Evolutionary conservation across 2,329 filamentous ascomycete species (phyloP).

Genomic region (Paecilomyces formosus): DNA sequence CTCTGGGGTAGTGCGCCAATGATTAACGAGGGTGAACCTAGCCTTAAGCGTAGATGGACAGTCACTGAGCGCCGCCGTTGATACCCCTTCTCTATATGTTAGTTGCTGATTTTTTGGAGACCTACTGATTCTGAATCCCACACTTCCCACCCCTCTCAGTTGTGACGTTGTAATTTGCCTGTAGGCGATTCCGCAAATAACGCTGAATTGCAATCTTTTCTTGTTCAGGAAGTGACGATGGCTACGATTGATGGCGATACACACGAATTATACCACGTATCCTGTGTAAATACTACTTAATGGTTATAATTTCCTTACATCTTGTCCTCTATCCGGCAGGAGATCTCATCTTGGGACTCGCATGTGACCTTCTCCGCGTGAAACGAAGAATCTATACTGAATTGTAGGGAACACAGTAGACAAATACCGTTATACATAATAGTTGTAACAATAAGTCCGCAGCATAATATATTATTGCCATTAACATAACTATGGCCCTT

Average conservation of each 20-base stretch:
- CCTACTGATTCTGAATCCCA: too few relatives aligned
- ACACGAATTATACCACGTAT: neutral
- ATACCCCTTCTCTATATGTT: neutral
- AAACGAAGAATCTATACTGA: too few relatives aligned
- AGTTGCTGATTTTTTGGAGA: neutral
- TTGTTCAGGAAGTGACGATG: neutral
- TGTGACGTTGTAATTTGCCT: neutral
- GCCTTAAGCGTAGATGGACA: slow-evolving; percentile 30
- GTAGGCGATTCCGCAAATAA: neutral
- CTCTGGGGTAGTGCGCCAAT: slow-evolving; percentile 29
- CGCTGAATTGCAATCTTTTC: neutral
- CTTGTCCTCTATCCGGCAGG: neutral
- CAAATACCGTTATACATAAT: too few relatives aligned
- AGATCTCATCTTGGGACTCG: neutral
- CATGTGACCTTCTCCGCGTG: too few relatives aligned
- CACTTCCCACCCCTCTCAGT: neutral
- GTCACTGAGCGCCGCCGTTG: slow-evolving; percentile 23
- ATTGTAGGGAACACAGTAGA: too few relatives aligned
- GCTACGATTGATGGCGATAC: neutral
- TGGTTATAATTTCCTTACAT: neutral
- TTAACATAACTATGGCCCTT: too few relatives aligned
- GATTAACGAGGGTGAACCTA: slow-evolving; percentile 19
- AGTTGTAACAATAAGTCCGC: too few relatives aligned
- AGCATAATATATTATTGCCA: too few relatives aligned
- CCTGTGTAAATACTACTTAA: neutral